phyloP scores from a whole-genome alignment of 495 filamentous ascomycete genomes.

The Neurospora sp. region DNA sequence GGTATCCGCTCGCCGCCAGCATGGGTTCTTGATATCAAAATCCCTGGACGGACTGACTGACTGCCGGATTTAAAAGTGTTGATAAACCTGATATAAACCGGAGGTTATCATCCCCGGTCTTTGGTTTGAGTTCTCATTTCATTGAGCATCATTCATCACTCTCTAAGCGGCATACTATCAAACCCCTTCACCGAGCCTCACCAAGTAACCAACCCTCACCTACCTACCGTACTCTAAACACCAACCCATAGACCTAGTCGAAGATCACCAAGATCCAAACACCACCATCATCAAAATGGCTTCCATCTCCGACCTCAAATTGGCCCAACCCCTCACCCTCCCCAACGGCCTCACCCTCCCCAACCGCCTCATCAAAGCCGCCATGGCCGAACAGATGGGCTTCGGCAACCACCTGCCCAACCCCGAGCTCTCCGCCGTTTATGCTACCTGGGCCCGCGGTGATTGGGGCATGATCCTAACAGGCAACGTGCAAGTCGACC shows the following conservation, averaged over 20 bases:
- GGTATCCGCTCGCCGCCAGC: neutral
- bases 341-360: constrained; percentile 26
- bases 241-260: neutral
- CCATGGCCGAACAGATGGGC: constrained; percentile 32
- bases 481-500: constrained; percentile 49
- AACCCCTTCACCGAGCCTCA: neutral
- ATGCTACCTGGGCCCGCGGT: constrained; percentile 47
- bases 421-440: constrained; percentile 33
- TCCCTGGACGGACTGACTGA: too few species aligned
- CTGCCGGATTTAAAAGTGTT: too few species aligned
- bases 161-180: too few species aligned
- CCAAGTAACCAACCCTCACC: neutral
- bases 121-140: too few species aligned
- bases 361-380: constrained; percentile 34
- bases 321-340: constrained; percentile 33
- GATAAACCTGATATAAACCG: too few species aligned
- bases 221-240: neutral
- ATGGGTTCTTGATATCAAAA: neutral
- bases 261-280: neutral
- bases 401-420: constrained; percentile 36
- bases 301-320: constrained; percentile 2
- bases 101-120: too few species aligned
- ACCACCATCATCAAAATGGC: neutral
- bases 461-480: constrained; percentile 36
- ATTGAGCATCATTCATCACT: too few species aligned